Base-by-base conservation (phyloP, 768 basidiomycete species). In the Leccinum arenicola region DNA sequence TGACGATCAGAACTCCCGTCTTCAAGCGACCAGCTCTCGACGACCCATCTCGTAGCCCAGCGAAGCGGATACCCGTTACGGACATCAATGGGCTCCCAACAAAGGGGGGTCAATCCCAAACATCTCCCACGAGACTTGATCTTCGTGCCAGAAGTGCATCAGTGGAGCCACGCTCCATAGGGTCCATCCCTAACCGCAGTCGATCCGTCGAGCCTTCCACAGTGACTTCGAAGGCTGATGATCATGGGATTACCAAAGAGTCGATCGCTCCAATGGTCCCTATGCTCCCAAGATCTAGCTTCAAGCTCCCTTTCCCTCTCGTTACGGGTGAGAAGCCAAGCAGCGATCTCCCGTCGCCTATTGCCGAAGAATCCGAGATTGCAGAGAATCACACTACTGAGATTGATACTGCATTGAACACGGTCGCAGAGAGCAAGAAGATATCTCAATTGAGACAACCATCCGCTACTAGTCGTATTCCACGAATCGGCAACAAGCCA, bases 401-500 rank as follows among this genome's bases (percentile, higher is more conserved):
- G 59, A 43, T 61, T 1, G 61, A 71, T 48, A 45, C 65, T 40
- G 53, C 65, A 0, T 50, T 58, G 15, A 59, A 56, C 31, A 70
- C 38, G 54, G 65, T 38, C 47, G 52, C 67, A 19, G 64, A 72
- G 36, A 57, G 67, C n/a, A 63, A 63, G 21, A 60, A 64, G 5
- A 82, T 79, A 56, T 82, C 82, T 17, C 77, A 61, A 49, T 66
- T 86, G 54, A 83, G 79, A 65, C 82, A 85, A 61, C 70, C 76
- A 8, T 65, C 71, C 25, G 47, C 33, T n/a, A 78, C 76, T 1
- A 85, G 86, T 70, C 78, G 78, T 68, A 88, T 88, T 64, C 86
- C 86, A 17, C 78, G 86, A 59, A 83, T 84, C 45, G 79, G 78
- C 36, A 70, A 69, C 25, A 87, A 86, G 55, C 86, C 85, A 3